Evolutionary conservation across 2,329 filamentous ascomycete genomes (phyloP), one percentile per base, ranked within the genome.

Genomic region (Aureobasidium leucospermi): DNA sequence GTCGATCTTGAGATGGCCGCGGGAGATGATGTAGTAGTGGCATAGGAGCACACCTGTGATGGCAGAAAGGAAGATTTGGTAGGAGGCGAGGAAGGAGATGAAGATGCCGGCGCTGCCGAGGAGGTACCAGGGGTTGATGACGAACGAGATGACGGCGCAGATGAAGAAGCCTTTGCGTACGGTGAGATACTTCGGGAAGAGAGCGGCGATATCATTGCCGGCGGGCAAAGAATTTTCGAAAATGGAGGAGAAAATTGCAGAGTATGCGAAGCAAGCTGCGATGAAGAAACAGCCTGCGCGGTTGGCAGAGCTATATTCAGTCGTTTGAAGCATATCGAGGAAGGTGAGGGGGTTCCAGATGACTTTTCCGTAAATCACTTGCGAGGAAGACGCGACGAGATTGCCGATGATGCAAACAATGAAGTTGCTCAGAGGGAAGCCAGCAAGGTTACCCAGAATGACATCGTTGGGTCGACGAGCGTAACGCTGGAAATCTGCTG

Each of bases 401-500:
- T 71, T 75, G 2, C 76, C 76, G n/a, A 77, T 63, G 10, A 76
- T 61, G 0, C 69, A 65, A 13, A 76, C 70, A 6, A 76, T 47
- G 5, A 75, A 60, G 61, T 73, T 75, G 1, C 74, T 67, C 0
- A 77, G 13, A 0, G 75, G 76, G 36, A 61, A 77, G 19, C 75
- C 72, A 19, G 77, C 39, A 3, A 76, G 8, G 55, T 78, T 74
- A 1, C 74, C 75, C 4, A 72, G 32, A 16, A 79, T 67, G 1
- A 75, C 71, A 61, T 79, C 75, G 9, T 70, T 72, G 1, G 74
- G 72, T 43, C 70, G 71, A 0, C 57, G 64, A 0, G 76, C 72
- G 62, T 78, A 79, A 15, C 76, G 68, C 60, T 77, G 75, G 46
- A 78, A 73, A 63, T 78, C 75, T 0, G 75, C 71, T 3, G 74